Base-by-base conservation (phyloP, 1,284 basidiomycete genomes). In the Taiwanofungus camphoratus region DNA sequence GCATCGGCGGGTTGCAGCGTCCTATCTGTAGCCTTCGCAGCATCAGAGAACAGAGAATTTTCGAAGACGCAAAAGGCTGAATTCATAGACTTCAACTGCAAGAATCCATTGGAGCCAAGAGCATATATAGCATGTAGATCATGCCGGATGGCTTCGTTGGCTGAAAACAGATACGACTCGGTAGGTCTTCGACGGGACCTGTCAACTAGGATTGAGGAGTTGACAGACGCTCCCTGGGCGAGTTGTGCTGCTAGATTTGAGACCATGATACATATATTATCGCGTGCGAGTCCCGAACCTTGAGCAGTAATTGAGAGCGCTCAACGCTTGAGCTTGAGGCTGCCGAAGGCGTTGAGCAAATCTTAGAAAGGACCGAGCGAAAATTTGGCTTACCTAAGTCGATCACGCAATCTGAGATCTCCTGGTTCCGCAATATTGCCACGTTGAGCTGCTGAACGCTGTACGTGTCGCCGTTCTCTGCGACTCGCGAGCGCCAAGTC, bases 101-200 rank as follows among this genome's bases (percentile, higher is more conserved):
- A 65, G 57, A 92, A 85, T 11, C 89, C 93, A 61, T 89, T 92
- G 46, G 77, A 68, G 9, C 78, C 93, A 12, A 99, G 76, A 0
- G 89, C 82, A 56, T 89, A 79, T 36, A 99, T 79, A 12, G 93
- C 82, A 60, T 93, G 87, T 46, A 94, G 72, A 62, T 95, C 92
- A 59, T 95, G 82, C 29, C 79, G 69, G 48, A 85, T 79, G 11
- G 92, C 90, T 46, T 92, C 86, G 44, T 76, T 72, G 19, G 83
- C 76, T 19, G 86, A 82, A 65, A 97, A 99, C 40, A 99, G 80
- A 70, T 97, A 99, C 0, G 77, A 84, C 57, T 80, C 73, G 6
- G 71, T 66, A 26, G 76, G 60, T 65, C 77, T 76, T 57, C 78
- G 67, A 60, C 79, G 78, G 43, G 76, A 73, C 45, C 79, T 73